These are phyloP conservation scores for Myxozyma udenii DNA, from an alignment of 805 yeast genomes.

Conservation along the genomic window DNA sequence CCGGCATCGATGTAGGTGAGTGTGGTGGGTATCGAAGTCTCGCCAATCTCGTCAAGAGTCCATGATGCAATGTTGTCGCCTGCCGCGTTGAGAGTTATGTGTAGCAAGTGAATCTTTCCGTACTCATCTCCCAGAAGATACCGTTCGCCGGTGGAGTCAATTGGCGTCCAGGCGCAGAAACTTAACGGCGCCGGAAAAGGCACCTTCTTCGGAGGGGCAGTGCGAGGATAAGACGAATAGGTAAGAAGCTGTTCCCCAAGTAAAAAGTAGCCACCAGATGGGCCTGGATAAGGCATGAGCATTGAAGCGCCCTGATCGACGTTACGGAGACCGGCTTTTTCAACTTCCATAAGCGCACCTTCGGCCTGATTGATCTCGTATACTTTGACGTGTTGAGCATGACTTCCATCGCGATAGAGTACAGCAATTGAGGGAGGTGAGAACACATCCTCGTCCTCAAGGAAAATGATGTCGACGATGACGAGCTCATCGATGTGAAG, in stretches of 20 bases:
- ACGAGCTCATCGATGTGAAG: constrained; percentile 24
- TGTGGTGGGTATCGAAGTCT: constrained; percentile 28
- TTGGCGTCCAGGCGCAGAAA: constrained; percentile 25
- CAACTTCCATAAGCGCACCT: constrained; percentile 8
- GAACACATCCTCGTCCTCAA: constrained; percentile 10
- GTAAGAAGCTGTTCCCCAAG: constrained; percentile 28
- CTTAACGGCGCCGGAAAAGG: constrained; percentile 22
- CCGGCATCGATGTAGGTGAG: constrained; percentile 24
- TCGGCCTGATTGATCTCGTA: constrained; percentile 19
- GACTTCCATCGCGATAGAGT: constrained; percentile 22
- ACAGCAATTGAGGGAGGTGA: constrained; percentile 27
- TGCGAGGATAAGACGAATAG: constrained; percentile 7
- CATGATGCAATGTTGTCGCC: background rate
- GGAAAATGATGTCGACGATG: constrained; percentile 18
- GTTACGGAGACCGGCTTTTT: constrained; percentile 13
- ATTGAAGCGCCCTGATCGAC: constrained; percentile 26
- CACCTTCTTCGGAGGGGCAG: constrained; percentile 5
- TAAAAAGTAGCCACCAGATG: constrained; percentile 22
- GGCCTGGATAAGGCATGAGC: constrained; percentile 13
- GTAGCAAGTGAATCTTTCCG: constrained; percentile 24
- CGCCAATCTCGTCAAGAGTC: constrained; percentile 6
- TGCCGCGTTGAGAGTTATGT: constrained; percentile 2
- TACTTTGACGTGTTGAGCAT: constrained; percentile 23
- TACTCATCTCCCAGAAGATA: constrained; percentile 28
- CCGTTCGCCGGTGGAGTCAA: constrained; percentile 24